phyloP scores from a whole-genome alignment of 352 stramenopile species.

The Globisporangium viniferum region DNA sequence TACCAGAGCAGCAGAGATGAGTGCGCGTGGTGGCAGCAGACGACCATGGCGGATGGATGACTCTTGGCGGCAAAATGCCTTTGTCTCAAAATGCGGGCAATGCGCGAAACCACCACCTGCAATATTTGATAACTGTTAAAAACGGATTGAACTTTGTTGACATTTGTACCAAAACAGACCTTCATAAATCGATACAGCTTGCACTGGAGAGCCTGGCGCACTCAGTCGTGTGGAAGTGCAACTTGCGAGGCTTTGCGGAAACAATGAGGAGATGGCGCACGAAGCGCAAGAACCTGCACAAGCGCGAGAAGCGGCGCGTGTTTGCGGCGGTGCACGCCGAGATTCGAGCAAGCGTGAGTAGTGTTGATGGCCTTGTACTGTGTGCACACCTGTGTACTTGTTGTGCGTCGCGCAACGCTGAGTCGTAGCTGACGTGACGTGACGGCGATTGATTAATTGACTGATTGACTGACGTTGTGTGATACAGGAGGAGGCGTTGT shows the following conservation, averaged over 20 bases:
- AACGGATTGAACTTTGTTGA: not conserved
- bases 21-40: not conserved
- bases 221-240: not conserved
- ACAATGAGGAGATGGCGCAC: constrained; percentile 53
- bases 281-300: constrained; percentile 74
- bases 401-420: not conserved
- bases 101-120: constrained; percentile 1
- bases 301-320: constrained; percentile 65
- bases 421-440: not conserved
- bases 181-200: not conserved
- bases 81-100: not conserved
- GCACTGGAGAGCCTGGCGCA: not conserved
- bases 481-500: constrained; percentile 32
- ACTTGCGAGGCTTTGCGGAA: not conserved
- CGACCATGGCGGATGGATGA: not conserved
- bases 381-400: not conserved
- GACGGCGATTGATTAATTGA: not conserved
- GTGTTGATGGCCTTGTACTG: not conserved
- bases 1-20: not conserved
- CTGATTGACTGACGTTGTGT: not conserved
- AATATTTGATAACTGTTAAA: not conserved
- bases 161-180: not conserved
- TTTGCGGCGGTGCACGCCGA: constrained; percentile 56
- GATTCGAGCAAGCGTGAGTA: constrained; percentile 37
- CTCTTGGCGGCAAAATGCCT: constrained; percentile 18